Conservation (phyloP, 768 basidiomycete species). For the Hirschioporus abietinus region DNA sequence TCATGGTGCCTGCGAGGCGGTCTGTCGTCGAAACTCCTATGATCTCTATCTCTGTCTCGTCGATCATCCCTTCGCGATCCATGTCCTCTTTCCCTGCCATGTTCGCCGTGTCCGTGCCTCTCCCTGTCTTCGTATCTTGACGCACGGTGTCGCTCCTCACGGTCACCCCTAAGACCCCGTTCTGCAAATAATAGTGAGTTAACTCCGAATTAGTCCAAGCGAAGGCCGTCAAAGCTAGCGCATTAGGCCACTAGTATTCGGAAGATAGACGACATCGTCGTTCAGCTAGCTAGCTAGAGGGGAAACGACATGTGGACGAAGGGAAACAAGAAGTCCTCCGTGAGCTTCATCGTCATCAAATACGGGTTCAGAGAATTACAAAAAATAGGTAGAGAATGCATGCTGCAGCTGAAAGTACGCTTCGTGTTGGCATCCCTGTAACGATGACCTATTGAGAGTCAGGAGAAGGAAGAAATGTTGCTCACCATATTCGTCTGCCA, state of each 20-base stretch:
- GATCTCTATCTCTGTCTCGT: constrained; percentile 27
- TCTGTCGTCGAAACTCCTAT: constrained; percentile 41
- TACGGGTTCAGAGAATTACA: constrained; percentile 25
- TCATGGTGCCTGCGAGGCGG: constrained; percentile 30
- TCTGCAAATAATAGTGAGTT: constrained; percentile 41
- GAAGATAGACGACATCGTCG: constrained; percentile 8
- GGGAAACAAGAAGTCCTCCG: constrained; percentile 12
- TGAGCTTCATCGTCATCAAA: constrained; percentile 10
- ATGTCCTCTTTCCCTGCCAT: constrained; percentile 37
- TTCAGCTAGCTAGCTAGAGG: constrained; percentile 62
- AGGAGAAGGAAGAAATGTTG: constrained; percentile 14
- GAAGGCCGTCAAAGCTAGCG: constrained; percentile 1
- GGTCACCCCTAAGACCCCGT: constrained; percentile 39
- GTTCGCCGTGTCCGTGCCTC: constrained; percentile 48
- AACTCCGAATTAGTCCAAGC: constrained; percentile 23
- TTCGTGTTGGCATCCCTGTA: constrained; percentile 22
- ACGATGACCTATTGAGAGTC: constrained; percentile 13
- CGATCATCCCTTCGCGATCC: constrained; percentile 28
- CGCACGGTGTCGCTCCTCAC: constrained; percentile 46
- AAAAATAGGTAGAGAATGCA: constrained; percentile 13
- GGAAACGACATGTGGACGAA: constrained; percentile 41
- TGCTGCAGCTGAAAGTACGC: constrained; percentile 17
- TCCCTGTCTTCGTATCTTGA: constrained; percentile 34
- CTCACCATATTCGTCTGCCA: constrained; percentile 59
- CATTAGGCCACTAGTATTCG: constrained; percentile 2